Evolutionary conservation across 352 stramenopile species (phyloP), one percentile per base, ranked within the genome.

Genomic region (Globisporangium recalcitrans): DNA sequence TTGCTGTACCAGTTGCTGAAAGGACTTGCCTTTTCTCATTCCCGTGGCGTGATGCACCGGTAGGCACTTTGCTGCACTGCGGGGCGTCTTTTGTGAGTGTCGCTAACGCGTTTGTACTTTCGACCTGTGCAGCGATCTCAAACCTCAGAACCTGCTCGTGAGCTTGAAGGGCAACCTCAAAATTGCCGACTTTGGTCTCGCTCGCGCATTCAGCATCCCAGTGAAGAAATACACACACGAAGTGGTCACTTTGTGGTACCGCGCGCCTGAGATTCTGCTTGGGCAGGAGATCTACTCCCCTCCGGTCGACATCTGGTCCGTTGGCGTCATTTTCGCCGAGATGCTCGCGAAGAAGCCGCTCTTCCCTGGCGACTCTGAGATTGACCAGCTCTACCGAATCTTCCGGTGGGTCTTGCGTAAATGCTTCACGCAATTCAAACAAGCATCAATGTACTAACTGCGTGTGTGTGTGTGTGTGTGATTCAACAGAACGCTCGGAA

Each of bases 161-260:
- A 97, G 87, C 52, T 66, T 86, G 4, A 91, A 98, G 47, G 96
- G 96, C 40, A 82, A 86, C 49, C 82, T 99, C 24, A 99, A 99
- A 73, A 96, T 99, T 47, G 96, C 96, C n/a, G 97, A 99, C 73
- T 99, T 99, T 73, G 97, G 97, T 9, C 78, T 99, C 9, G 97
- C 97, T 16, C 78, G 97, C 21, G 96, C 95, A 7, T 99, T 99
- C 69, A 98, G 95, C 70, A 88, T 98, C 38, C 97, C 97, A 0
- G 97, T 99, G 48, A 95, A 97, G 31, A 97, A 97, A 48, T 95
- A 99, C 66, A 99, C 97, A 22, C 97, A 99, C 67, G 97, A 99
- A 70, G 85, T 99, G 34, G 97, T 99, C 7, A 99, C 97, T 47
- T 84, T 99, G 9, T 99, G 97, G 97, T 99, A 99, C 74, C 91